Percentiles rank a stretch among this genome's conserved stretches.
These are phyloP conservation scores for Colletotrichum cuscutae DNA, from an alignment of 2,329 filamentous ascomycete species.

Conservation along the genomic window DNA sequence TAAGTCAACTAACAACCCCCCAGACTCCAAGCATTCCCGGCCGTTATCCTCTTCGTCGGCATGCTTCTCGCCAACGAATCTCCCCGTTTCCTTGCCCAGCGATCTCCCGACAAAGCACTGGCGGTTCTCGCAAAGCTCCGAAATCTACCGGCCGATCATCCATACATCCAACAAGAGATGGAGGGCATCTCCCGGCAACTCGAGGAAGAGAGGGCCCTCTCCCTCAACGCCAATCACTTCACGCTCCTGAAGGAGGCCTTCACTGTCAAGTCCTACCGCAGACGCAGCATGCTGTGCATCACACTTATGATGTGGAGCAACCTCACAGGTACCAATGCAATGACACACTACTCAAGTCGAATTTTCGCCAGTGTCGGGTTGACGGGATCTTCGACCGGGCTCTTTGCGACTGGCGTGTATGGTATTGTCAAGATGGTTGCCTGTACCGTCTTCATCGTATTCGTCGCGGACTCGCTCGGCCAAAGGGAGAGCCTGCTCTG, in stretches of 20 bases:
- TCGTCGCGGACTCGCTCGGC: slow-evolving; percentile 39
- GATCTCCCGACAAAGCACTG: slow-evolving; percentile 50
- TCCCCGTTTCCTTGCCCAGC: slow-evolving; percentile 47
- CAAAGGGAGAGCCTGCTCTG: slow-evolving; percentile 39
- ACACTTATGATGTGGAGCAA: slow-evolving; percentile 38
- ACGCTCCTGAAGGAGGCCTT: slow-evolving; percentile 30
- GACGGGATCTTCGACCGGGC: slow-evolving; percentile 63
- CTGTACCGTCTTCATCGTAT: slow-evolving; percentile 34
- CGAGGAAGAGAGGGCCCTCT: slow-evolving; percentile 58
- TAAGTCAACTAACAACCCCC: no score
- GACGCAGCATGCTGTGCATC: slow-evolving; percentile 24
- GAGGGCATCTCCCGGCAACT: slow-evolving; percentile 38
- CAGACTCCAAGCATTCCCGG: slow-evolving; percentile 50
- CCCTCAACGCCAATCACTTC: slow-evolving; percentile 36
- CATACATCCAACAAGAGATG: not conserved
- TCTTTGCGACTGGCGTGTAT: slow-evolving; percentile 73
- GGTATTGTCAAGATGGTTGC: slow-evolving; percentile 65
- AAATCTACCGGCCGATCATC: slow-evolving; percentile 47
- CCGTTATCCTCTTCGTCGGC: slow-evolving; percentile 45
- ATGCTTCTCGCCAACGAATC: slow-evolving; percentile 52
- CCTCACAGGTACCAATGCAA: slow-evolving; percentile 44
- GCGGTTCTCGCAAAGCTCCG: slow-evolving; percentile 51
- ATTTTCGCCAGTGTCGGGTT: slow-evolving; percentile 74
- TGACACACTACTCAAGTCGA: slow-evolving; percentile 57
- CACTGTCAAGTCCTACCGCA: slow-evolving; percentile 30